A percentile compares a stretch with the other conserved stretches of the same genome.
Evolutionary conservation across 2,329 filamentous ascomycete species (phyloP).

Genomic region (Albophoma yamanashiensis): DNA sequence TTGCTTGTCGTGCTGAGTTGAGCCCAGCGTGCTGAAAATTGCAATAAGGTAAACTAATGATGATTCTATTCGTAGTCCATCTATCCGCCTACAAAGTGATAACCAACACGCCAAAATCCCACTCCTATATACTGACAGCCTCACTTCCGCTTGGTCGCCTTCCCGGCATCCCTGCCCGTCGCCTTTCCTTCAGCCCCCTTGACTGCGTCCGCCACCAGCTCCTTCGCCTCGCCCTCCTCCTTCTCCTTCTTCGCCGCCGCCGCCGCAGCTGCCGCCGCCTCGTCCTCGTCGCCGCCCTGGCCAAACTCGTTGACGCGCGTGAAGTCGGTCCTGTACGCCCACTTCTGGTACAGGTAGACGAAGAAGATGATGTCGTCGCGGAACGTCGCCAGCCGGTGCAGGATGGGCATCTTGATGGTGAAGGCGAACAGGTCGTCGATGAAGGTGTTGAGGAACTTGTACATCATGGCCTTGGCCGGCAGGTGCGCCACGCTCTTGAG

Average conservation of each 20-base stretch:
- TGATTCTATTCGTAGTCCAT: not conserved
- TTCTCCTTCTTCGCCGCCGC: conserved; percentile 19
- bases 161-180: conserved; percentile 38
- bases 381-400: conserved; percentile 85
- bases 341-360: conserved; percentile 90
- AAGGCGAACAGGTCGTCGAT: conserved; percentile 98
- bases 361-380: conserved; percentile 98
- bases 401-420: conserved; percentile 96
- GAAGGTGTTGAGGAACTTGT: conserved; percentile 98
- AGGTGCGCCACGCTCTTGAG: conserved; percentile 94
- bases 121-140: not conserved
- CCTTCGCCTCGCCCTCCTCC: conserved; percentile 23
- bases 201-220: conserved; percentile 24
- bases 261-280: conserved; percentile 22
- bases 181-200: conserved; percentile 31
- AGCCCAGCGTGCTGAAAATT: not conserved
- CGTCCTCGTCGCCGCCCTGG: conserved; percentile 89
- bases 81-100: not conserved
- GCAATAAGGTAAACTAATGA: not conserved
- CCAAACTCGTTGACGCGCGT: conserved; percentile 94
- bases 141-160: conserved; percentile 31
- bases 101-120: not conserved
- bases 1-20: too few relatives aligned
- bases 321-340: conserved; percentile 86
- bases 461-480: conserved; percentile 92